phyloP scores from a whole-genome alignment of 768 basidiomycete genomes.

The Pleurotus eryngii region DNA sequence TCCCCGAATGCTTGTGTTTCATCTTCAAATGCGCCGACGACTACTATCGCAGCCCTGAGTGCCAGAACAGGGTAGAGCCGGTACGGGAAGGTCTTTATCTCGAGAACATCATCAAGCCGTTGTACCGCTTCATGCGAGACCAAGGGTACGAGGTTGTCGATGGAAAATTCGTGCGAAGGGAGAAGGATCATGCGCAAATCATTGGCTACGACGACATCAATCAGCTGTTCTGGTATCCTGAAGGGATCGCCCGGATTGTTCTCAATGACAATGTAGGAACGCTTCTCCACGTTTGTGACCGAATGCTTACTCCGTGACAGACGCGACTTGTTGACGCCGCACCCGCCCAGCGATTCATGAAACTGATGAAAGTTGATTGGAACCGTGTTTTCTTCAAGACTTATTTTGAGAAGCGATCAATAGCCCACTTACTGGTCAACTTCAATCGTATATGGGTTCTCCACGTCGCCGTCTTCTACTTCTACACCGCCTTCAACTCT shows the following conservation, averaged over 20 bases:
- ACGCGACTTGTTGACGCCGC: conserved; percentile 89
- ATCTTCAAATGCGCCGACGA: conserved; percentile 99
- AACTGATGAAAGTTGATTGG: conserved; percentile 91
- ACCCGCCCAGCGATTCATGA: conserved; percentile 91
- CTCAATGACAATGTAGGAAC: conserved; percentile 76
- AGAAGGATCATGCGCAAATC: conserved; percentile 92
- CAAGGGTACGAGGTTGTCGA: conserved; percentile 96
- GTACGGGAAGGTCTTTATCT: conserved; percentile 95
- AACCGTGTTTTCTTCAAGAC: conserved; percentile 97
- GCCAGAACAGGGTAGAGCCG: conserved; percentile 90
- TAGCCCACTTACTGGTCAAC: conserved; percentile 92
- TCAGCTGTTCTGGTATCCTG: conserved; percentile 99
- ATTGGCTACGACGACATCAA: conserved; percentile 99
- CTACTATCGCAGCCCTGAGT: conserved; percentile 97
- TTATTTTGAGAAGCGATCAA: conserved; percentile 94
- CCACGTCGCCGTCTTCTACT: conserved; percentile 92
- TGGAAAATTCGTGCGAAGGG: conserved; percentile 90
- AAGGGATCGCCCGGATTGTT: conserved; percentile 91
- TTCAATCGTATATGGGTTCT: conserved; percentile 99
- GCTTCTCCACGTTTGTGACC: neutral
- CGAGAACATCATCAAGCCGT: conserved; percentile 85
- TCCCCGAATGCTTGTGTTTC: conserved; percentile 96
- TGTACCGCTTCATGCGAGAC: conserved; percentile 95
- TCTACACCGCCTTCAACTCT: conserved; percentile 97
- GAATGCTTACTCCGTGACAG: conserved; percentile 33